Evolutionary conservation across 495 filamentous ascomycete genomes (phyloP).

Genomic region (Physcia stellaris): DNA sequence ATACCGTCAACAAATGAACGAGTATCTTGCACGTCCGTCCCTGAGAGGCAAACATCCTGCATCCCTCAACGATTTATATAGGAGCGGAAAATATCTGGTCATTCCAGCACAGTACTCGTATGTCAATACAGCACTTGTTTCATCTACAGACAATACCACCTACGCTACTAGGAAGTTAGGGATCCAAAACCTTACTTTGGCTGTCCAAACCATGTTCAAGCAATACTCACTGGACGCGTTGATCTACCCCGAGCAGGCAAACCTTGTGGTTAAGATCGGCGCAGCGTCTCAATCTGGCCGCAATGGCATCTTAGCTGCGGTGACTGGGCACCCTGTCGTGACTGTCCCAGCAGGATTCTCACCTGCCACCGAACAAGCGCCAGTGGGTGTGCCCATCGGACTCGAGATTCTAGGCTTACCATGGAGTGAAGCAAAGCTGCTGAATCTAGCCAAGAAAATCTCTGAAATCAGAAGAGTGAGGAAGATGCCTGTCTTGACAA

Average conservation of each 20-base stretch:
- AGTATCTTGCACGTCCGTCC: constrained; percentile 28
- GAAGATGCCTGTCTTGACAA: constrained; percentile 28
- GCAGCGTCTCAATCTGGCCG: constrained; percentile 38
- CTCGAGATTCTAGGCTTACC: constrained; percentile 47
- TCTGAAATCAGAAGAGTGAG: constrained; percentile 31
- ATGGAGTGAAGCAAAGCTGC: constrained; percentile 37
- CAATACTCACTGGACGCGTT: constrained; percentile 38
- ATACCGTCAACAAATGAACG: constrained; percentile 34
- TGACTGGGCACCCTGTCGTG: constrained; percentile 50
- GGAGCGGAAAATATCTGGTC: constrained; percentile 33
- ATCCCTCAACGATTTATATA: constrained; percentile 32
- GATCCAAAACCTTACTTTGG: constrained; percentile 33
- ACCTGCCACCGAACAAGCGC: constrained; percentile 28
- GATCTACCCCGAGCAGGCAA: constrained; percentile 53
- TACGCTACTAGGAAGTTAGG: constrained; percentile 28
- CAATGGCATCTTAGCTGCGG: constrained; percentile 51
- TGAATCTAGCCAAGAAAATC: constrained; percentile 33
- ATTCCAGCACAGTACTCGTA: constrained; percentile 40
- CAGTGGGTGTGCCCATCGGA: constrained; percentile 44
- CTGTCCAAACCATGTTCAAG: constrained; percentile 33
- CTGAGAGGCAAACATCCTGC: constrained; percentile 18
- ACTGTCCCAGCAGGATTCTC: constrained; percentile 43
- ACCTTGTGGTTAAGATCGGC: constrained; percentile 45
- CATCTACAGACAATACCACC: constrained; percentile 27
- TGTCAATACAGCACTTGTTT: constrained; percentile 34